A percentile compares a stretch with the other conserved stretches of the same genome.
phyloP scores from a whole-genome alignment of 2,329 filamentous ascomycete genomes.

The Mycogone perniciosa region DNA sequence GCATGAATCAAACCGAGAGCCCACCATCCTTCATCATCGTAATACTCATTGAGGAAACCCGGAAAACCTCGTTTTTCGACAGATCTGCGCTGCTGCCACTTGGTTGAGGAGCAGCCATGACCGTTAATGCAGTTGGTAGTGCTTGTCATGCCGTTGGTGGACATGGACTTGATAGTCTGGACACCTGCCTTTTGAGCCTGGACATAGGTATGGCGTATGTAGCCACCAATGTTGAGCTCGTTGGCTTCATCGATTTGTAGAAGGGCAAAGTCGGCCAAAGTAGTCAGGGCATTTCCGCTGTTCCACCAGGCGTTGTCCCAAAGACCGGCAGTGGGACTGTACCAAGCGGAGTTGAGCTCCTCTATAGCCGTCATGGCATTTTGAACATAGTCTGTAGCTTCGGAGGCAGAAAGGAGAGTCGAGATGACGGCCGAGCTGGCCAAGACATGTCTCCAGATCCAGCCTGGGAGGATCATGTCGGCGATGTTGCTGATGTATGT shows the following conservation, averaged over 20 bases:
- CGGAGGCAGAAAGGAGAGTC: slow-evolving; percentile 1
- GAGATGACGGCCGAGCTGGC: slow-evolving; percentile 6
- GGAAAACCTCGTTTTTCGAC: slow-evolving; percentile 26
- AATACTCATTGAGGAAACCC: slow-evolving; percentile 46
- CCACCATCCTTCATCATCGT: slow-evolving; percentile 62
- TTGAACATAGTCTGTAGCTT: slow-evolving; percentile 5
- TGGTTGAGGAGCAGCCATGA: neutral
- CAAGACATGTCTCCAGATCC: slow-evolving; percentile 10
- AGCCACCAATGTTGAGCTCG: slow-evolving; percentile 31
- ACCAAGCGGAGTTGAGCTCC: slow-evolving; percentile 52
- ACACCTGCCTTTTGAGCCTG: slow-evolving; percentile 37
- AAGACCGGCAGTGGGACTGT: slow-evolving; percentile 52
- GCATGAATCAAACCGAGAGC: slow-evolving; percentile 51
- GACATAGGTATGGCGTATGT: slow-evolving; percentile 40
- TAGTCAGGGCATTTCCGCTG: slow-evolving; percentile 59
- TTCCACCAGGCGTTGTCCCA: slow-evolving; percentile 71
- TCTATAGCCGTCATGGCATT: slow-evolving; percentile 9
- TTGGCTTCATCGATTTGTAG: slow-evolving; percentile 29
- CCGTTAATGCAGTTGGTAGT: slow-evolving; percentile 23
- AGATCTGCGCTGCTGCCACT: slow-evolving; percentile 26
- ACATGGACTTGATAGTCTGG: slow-evolving; percentile 33
- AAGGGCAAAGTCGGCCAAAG: slow-evolving; percentile 48
- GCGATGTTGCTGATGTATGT: neutral
- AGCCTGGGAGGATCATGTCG: slow-evolving; percentile 9
- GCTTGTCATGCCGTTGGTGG: slow-evolving; percentile 27